phyloP scores from a whole-genome alignment of 1,284 basidiomycete species.

The Cryptococcus depauperatus region DNA sequence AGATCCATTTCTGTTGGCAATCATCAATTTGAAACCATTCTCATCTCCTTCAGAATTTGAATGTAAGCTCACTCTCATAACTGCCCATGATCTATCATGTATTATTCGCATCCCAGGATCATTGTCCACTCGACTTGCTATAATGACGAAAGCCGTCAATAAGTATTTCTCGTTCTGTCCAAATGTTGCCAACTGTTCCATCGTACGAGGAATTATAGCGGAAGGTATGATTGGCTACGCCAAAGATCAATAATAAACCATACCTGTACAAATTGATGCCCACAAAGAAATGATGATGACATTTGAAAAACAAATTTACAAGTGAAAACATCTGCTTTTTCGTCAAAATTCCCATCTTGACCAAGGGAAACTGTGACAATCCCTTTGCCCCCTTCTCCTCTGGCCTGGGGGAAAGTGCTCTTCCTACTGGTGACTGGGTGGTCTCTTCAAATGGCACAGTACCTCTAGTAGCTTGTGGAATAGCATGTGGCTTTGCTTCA shows the following conservation, averaged over 20 bases:
- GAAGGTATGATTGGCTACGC: slow-evolving; percentile 44
- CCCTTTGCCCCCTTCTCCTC: slow-evolving; percentile 7
- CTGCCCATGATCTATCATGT: slow-evolving; percentile 36
- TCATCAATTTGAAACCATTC: neutral
- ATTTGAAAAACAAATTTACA: slow-evolving; percentile 41
- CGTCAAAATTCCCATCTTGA: slow-evolving; percentile 41
- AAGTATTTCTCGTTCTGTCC: slow-evolving; percentile 44
- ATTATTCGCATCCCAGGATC: slow-evolving; percentile 28
- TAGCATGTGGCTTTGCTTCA: neutral
- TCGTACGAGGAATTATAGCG: slow-evolving; percentile 39
- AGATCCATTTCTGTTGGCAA: slow-evolving; percentile 37
- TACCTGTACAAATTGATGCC: no score
- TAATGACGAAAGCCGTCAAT: slow-evolving; percentile 45
- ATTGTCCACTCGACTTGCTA: slow-evolving; percentile 41
- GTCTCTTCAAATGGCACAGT: slow-evolving; percentile 4
- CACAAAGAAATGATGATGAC: slow-evolving; percentile 46
- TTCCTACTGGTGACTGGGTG: slow-evolving; percentile 4
- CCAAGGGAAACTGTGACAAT: slow-evolving; percentile 40
- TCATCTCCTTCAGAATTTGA: neutral
- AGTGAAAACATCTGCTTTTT: slow-evolving; percentile 34
- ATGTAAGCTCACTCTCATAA: slow-evolving; percentile 35
- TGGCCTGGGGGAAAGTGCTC: neutral
- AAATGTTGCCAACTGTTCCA: slow-evolving; percentile 40
- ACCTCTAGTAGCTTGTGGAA: neutral
- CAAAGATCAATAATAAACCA: neutral